Evolutionary conservation across 1,284 basidiomycete genomes (phyloP).

Genomic region (Trametes sp.): DNA sequence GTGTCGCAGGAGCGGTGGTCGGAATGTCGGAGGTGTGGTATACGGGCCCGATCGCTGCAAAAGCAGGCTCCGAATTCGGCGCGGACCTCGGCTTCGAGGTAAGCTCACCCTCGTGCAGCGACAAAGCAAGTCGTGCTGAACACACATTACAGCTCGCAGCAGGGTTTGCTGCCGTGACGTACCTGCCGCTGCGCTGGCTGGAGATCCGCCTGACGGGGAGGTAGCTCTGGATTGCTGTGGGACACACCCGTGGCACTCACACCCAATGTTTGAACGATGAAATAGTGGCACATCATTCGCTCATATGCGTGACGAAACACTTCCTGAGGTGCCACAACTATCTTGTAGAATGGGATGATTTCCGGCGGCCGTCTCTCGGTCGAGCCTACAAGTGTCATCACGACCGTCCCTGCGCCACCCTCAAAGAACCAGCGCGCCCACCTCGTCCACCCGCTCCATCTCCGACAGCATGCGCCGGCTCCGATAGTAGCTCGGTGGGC

Average conservation of each 20-base stretch:
- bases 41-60: conserved; percentile 55
- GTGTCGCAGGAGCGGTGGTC: conserved; percentile 55
- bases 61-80: conserved; percentile 52
- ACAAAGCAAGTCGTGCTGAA: not conserved
- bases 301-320: too few species aligned
- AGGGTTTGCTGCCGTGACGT: conserved; percentile 50
- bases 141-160: conserved; percentile 48
- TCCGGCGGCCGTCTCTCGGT: too few species aligned
- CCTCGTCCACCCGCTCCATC: conserved; percentile 20
- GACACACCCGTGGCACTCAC: too few species aligned
- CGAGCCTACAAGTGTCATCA: too few species aligned
- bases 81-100: conserved; percentile 69
- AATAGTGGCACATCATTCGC: too few species aligned
- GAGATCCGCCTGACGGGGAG: conserved; percentile 53
- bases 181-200: conserved; percentile 52
- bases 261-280: too few species aligned
- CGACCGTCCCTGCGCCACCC: too few species aligned
- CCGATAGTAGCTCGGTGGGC: conserved; percentile 29
- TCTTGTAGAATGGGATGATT: too few species aligned
- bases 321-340: too few species aligned
- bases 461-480: conserved; percentile 19
- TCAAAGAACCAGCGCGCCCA: conserved; percentile 15
- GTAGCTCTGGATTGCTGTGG: conserved; percentile 25
- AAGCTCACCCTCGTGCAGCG: not conserved
- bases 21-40: conserved; percentile 63